Evolutionary conservation across 2,329 filamentous ascomycete species (phyloP), one percentile per base, ranked within the genome.

Genomic region (Botryosphaeria dothidea): DNA sequence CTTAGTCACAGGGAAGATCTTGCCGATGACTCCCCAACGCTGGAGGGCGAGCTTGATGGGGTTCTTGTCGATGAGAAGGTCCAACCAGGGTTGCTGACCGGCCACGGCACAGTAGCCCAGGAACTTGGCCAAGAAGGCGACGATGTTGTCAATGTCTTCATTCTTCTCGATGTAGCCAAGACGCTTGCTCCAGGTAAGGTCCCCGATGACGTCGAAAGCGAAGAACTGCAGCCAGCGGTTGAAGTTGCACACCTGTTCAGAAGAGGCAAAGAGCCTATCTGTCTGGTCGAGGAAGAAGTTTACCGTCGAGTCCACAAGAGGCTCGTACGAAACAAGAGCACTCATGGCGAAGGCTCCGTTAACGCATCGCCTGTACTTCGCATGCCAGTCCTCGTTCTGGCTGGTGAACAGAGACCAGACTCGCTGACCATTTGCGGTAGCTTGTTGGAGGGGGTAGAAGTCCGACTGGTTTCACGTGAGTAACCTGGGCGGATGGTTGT

Each of bases 261-360:
- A 78, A 4, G 73, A 73, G 9, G 77, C 77, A 68, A 79, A 84
- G 34, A 79, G 70, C 23, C 75, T 71, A 49, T 79, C 72, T 1
- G 81, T 83, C 67, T 80, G 78, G 65, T 80, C 76, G 48, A 94
- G 83, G 74, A 93, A 94, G 2, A 91, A 79, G 68, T 86, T 85
- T 0, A 90, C 88, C 1, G 90, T 92, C 69, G 88, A 89, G 73
- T 92, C 90, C 45, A 95, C 91, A 38, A 92, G 88, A 0, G 91
- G 90, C 72, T 95, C 92, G 71, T 93, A 93, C 71, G 91, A 87
- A 23, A 93, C 87, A 2, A 94, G 80, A 0, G 89, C 85, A 9
- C 86, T 90, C 91, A 93, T 93, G 67, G 90, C 85, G 72, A 93
- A 94, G 4, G 90, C 90, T 67, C 84, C 86, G 77, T 91, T 93